phyloP scores from a whole-genome alignment of 2,329 filamentous ascomycete species.

The Cordyceps cateniannulata region DNA sequence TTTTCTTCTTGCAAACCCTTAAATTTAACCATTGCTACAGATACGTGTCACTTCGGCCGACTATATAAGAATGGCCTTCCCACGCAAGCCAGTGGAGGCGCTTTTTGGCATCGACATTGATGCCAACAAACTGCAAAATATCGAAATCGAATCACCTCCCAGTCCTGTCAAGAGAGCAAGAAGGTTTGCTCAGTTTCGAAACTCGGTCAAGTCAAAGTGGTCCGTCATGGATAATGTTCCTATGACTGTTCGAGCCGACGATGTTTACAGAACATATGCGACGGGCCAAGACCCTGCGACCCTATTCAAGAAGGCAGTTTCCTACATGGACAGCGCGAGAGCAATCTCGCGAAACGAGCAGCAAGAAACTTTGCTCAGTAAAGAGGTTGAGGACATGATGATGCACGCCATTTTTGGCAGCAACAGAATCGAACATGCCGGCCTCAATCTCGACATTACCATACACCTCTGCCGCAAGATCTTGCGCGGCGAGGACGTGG shows the following conservation, averaged over 20 bases:
- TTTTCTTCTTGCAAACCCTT: too few relatives aligned
- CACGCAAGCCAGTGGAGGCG: too few relatives aligned
- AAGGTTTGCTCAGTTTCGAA: too few relatives aligned
- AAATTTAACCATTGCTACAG: too few relatives aligned
- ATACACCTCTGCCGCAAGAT: conserved; percentile 16
- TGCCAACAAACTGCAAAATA: neutral
- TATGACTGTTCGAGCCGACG: neutral
- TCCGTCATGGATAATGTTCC: neutral
- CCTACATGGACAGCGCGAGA: neutral
- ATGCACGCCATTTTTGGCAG: conserved; percentile 21
- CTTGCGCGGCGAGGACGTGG: conserved; percentile 12
- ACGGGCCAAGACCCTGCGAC: neutral
- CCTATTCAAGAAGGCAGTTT: neutral
- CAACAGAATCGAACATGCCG: conserved; percentile 21
- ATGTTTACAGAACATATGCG: neutral
- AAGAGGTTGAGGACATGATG: conserved; percentile 15
- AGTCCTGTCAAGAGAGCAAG: too few relatives aligned
- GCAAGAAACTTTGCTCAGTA: neutral
- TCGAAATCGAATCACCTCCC: neutral
- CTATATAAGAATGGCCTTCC: too few relatives aligned
- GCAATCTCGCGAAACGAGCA: neutral
- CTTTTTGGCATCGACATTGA: too few relatives aligned
- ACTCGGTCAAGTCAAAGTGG: neutral
- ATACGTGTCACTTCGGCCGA: too few relatives aligned
- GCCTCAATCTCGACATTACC: conserved; percentile 16